Conservation (phyloP, 345 rosid genomes). For the Populus ilicifolia region DNA sequence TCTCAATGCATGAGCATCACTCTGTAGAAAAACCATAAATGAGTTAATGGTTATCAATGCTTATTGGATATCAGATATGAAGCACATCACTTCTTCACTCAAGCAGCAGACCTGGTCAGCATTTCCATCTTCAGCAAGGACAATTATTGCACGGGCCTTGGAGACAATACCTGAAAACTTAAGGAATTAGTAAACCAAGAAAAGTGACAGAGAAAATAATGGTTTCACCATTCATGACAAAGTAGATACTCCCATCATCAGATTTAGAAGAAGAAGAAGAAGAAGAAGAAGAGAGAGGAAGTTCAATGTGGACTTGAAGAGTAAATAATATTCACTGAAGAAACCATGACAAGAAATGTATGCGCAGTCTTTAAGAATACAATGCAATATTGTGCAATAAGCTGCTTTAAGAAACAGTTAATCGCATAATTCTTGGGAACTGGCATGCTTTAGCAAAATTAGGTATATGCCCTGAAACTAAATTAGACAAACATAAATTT, state of each 20-base stretch:
- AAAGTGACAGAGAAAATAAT: neutral
- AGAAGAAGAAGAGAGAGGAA: neutral
- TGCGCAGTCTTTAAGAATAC: neutral
- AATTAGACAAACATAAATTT: neutral
- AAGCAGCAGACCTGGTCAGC: constrained; percentile 68
- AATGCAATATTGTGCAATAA: neutral
- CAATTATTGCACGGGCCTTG: constrained; percentile 65
- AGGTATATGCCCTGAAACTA: neutral
- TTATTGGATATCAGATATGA: constrained; percentile 9
- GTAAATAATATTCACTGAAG: neutral
- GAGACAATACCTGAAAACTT: constrained; percentile 58
- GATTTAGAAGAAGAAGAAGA: too few species aligned
- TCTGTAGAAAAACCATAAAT: constrained; percentile 38
- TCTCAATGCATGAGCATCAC: constrained; percentile 79
- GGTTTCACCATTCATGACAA: constrained; percentile 5
- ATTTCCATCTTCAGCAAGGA: constrained; percentile 76
- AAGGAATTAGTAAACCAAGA: constrained; percentile 13
- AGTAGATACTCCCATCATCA: neutral
- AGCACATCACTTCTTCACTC: constrained; percentile 8
- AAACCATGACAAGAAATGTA: neutral
- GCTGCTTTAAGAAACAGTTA: neutral
- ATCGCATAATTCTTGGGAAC: neutral
- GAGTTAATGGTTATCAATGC: constrained; percentile 15
- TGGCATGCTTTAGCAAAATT: neutral
- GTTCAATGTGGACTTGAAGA: neutral